A percentile compares a stretch with the other conserved stretches of the same genome.
Evolutionary conservation across 2,329 filamentous ascomycete genomes (phyloP).

Genomic region (Colletotrichum destructivum): DNA sequence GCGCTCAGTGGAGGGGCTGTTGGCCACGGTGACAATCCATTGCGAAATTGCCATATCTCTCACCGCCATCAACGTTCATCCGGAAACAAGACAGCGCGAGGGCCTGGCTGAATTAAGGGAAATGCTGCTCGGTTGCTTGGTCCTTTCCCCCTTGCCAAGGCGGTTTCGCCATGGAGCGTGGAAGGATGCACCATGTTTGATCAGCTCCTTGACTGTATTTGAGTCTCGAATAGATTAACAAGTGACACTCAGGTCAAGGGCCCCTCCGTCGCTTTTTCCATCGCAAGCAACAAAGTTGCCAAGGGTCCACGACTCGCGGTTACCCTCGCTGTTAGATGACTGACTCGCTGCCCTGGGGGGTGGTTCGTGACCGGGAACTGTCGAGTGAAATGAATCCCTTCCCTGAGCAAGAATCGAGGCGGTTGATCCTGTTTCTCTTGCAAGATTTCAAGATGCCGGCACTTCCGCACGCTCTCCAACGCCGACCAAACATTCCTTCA

Average conservation of each 20-base stretch:
- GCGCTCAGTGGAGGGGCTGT: no score
- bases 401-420: not conserved
- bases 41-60: not conserved
- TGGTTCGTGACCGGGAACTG: no score
- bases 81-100: not conserved
- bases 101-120: not conserved
- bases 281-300: not conserved
- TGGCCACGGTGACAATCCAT: not conserved
- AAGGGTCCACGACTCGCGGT: conserved; percentile 26
- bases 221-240: conserved; percentile 9
- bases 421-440: not conserved
- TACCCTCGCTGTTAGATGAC: not conserved
- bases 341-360: conserved; percentile 12
- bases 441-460: not conserved
- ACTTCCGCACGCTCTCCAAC: not conserved
- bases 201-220: not conserved
- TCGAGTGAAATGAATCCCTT: not conserved
- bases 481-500: no score
- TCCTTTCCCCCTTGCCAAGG: not conserved
- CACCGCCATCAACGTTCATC: not conserved
- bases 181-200: conserved; percentile 15
- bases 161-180: not conserved
- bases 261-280: not conserved
- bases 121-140: no score
- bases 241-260: not conserved